These are phyloP conservation scores for Juglanconis sp. DNA, from an alignment of 2,329 filamentous ascomycete species.

Conservation along the genomic window DNA sequence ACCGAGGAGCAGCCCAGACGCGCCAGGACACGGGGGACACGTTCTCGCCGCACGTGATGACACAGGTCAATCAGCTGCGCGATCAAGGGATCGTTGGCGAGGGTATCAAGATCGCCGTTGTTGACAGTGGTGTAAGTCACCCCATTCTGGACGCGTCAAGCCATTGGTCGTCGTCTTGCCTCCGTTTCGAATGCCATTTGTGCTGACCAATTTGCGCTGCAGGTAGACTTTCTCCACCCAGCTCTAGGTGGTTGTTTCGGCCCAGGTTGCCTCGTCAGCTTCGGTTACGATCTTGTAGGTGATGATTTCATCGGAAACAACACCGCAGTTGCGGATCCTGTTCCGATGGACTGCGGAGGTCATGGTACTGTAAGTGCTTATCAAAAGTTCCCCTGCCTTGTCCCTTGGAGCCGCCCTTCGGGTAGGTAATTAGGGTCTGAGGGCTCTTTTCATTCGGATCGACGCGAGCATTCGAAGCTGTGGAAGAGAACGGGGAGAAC, in stretches of 20 bases:
- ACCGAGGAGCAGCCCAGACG: slow-evolving; percentile 25
- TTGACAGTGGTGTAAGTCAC: slow-evolving; percentile 51
- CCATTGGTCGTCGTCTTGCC: too few species aligned
- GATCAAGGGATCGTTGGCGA: slow-evolving; percentile 46
- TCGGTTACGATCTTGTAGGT: slow-evolving; percentile 57
- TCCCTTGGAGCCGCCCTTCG: neutral
- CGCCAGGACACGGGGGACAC: slow-evolving; percentile 34
- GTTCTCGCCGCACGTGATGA: slow-evolving; percentile 53
- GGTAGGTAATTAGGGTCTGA: too few species aligned
- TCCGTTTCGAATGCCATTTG: too few species aligned
- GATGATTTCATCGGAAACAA: slow-evolving; percentile 44
- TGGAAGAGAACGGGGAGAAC: too few species aligned
- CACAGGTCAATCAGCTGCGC: slow-evolving; percentile 52
- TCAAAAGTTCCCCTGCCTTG: neutral
- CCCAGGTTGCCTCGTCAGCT: slow-evolving; percentile 52
- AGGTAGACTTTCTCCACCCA: slow-evolving; percentile 61
- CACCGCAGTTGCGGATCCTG: slow-evolving; percentile 40
- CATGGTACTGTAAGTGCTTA: slow-evolving; percentile 45
- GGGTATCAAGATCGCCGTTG: slow-evolving; percentile 50
- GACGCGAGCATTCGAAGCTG: too few species aligned
- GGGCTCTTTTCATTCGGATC: too few species aligned
- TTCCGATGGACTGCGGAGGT: slow-evolving; percentile 55
- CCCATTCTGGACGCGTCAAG: neutral
- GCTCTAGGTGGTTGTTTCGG: slow-evolving; percentile 65
- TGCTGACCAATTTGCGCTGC: slow-evolving; percentile 17